Conservation (phyloP, 768 basidiomycete genomes). For the Rhodocollybia butyracea region DNA sequence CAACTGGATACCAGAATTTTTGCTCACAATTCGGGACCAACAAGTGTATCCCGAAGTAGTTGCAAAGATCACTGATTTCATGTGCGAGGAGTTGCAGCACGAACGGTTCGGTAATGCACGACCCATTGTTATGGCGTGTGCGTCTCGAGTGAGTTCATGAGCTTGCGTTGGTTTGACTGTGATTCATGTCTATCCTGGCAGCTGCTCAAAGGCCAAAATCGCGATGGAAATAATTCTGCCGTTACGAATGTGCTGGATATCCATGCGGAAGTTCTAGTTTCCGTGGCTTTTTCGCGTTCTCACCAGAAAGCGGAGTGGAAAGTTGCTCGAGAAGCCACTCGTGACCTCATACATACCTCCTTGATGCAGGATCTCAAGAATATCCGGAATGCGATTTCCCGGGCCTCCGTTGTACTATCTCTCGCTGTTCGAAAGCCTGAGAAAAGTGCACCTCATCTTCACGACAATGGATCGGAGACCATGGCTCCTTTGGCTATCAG, state of each 20-base stretch:
- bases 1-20: constrained; percentile 62
- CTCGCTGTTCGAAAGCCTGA: not conserved
- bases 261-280: constrained; percentile 34
- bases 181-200: constrained; percentile 12
- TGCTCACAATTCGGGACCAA: constrained; percentile 51
- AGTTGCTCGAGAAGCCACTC: constrained; percentile 29
- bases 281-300: constrained; percentile 32
- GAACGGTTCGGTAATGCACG: constrained; percentile 60
- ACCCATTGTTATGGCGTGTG: constrained; percentile 56
- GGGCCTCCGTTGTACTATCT: constrained; percentile 11
- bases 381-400: constrained; percentile 21
- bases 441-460: constrained; percentile 2
- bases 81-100: constrained; percentile 82
- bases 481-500: constrained; percentile 41
- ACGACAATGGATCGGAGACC: constrained; percentile 6
- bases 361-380: constrained; percentile 30
- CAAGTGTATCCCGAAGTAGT: constrained; percentile 61
- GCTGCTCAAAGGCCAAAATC: constrained; percentile 23
- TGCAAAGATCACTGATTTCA: constrained; percentile 66
- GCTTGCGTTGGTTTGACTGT: not conserved
- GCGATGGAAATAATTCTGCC: constrained; percentile 5
- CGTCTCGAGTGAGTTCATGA: constrained; percentile 53
- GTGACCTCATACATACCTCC: constrained; percentile 29
- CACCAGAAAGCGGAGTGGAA: constrained; percentile 33
- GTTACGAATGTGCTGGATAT: constrained; percentile 33